A percentile compares a stretch with the other conserved stretches of the same genome.
Conservation (phyloP, 2,329 filamentous ascomycete species). For the Pyrenochaeta sp. region DNA sequence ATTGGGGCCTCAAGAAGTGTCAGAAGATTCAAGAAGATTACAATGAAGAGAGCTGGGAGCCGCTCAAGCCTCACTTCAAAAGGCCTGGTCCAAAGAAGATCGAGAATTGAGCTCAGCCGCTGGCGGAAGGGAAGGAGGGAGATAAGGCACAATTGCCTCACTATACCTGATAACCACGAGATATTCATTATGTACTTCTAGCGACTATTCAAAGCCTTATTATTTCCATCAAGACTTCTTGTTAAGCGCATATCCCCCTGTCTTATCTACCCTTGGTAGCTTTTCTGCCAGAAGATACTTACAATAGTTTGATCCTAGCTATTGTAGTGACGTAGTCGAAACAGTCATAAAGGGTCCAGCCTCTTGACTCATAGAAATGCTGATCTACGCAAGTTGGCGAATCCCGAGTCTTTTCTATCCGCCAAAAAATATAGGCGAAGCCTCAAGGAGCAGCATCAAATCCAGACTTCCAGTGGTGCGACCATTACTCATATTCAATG, state of each 20-base stretch:
- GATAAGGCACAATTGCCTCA: constrained; percentile 37
- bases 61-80: constrained; percentile 57
- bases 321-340: no score
- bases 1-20: constrained; percentile 76
- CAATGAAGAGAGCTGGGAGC: constrained; percentile 81
- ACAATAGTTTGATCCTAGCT: no score
- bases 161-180: constrained; percentile 22
- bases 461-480: background rate
- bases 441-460: background rate
- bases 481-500: background rate
- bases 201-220: background rate
- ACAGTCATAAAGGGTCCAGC: no score
- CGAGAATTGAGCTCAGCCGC: constrained; percentile 30
- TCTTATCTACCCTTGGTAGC: no score
- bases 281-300: no score
- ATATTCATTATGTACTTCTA: constrained; percentile 14
- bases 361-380: no score
- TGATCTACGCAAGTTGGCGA: no score
- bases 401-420: background rate
- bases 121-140: constrained; percentile 22
- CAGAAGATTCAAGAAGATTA: constrained; percentile 76
- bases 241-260: background rate
- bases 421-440: background rate
- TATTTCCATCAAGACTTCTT: background rate
- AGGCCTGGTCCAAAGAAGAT: constrained; percentile 36